Evolutionary conservation across 202 grass and related monocot genomes (phyloP).

Genomic region (Bolboschoenoplectus hybrid): DNA sequence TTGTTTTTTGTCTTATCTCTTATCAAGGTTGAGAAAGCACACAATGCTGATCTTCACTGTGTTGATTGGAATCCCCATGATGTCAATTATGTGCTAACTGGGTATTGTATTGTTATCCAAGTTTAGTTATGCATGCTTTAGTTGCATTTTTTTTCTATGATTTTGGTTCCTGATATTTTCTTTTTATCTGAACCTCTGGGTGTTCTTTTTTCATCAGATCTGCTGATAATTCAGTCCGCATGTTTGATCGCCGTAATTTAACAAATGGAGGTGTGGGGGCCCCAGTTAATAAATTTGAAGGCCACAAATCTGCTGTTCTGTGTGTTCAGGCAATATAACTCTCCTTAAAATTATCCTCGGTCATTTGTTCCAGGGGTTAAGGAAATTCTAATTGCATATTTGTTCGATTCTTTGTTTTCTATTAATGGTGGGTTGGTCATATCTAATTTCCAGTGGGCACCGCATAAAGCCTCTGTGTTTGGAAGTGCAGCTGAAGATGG

Average conservation of each 20-base stretch:
- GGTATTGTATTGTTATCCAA: conserved; percentile 49
- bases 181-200: not conserved
- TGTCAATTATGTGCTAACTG: conserved; percentile 91
- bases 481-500: conserved; percentile 95
- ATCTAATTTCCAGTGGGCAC: conserved; percentile 87
- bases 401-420: not conserved
- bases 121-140: not conserved
- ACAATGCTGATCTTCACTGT: conserved; percentile 95
- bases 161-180: conserved; percentile 3
- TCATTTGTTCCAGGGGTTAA: not conserved
- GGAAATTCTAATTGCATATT: not conserved
- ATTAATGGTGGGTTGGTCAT: conserved; percentile 1
- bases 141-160: not conserved
- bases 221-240: conserved; percentile 90
- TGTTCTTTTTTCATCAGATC: conserved; percentile 54
- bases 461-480: conserved; percentile 94
- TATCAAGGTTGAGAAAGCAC: conserved; percentile 91
- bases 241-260: conserved; percentile 94
- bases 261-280: conserved; percentile 66
- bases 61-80: conserved; percentile 96
- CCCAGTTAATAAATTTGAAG: conserved; percentile 85
- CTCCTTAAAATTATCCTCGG: not conserved
- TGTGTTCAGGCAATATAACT: conserved; percentile 84
- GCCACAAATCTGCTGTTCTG: conserved; percentile 97
- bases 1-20: not conserved